Base-by-base conservation (phyloP, 345 rosid species). In the Stellera chamaejasme region DNA sequence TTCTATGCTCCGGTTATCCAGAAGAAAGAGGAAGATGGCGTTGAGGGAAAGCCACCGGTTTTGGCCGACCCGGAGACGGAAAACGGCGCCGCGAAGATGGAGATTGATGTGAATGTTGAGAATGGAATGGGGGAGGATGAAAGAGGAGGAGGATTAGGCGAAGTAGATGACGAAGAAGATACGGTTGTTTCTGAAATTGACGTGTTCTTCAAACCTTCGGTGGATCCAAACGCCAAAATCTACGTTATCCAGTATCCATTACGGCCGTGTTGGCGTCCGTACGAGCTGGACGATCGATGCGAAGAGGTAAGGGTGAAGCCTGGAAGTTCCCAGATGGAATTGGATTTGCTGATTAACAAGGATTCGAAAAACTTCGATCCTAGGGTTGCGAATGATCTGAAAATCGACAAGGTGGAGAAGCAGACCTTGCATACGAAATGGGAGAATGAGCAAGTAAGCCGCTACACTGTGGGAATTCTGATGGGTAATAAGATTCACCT, bases 221-320 rank as follows among this genome's bases (percentile, higher is more conserved):
- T 79, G 8, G 84, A 69, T 28, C 39, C 72, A 14, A 54, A 72
- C 13, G 67, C 90, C 59, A 67, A 79, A 85, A 95, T 92, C 23
- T 88, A 84, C 72, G 85, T 92, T 28, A 39, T 83, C 75, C 98
- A 92, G 72, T 92, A 80, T 76, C 96, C 96, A 10, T 47, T 84
- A 52, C 75, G 98, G 64, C 82, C 96, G 2, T 61, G 73, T 52
- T 92, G 98, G 98, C 88, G 95, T 48, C 90, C 95, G 2, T 92
- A 85, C 25, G 96, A 92, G 52, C 65, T 92, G 69, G 96, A 91
- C 42, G 90, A 84, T 44, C 75, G 81, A 42, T 92, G 96, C 19
- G 58, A 80, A 66, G 87, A 84, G 96, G 96, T 89, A 54, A 82
- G 97, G 68, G 82, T 89, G 83, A 86, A 81, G 57, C 87, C 86